Conservation (phyloP, 1,284 basidiomycete genomes). For the Gastroboletus turbinatus region DNA sequence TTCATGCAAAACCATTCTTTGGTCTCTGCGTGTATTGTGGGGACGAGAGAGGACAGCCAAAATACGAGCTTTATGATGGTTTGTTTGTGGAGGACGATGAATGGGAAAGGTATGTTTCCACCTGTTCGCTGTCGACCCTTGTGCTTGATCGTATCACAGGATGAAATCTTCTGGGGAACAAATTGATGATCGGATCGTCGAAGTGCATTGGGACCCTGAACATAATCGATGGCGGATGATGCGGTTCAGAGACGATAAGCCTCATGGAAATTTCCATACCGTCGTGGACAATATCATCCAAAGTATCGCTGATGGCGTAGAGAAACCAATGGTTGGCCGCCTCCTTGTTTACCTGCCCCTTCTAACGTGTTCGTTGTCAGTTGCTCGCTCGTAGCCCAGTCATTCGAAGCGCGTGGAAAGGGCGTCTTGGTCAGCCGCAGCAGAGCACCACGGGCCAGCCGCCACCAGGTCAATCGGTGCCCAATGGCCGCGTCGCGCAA, state of each 20-base stretch:
- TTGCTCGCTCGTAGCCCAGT: constrained; percentile 57
- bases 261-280: constrained; percentile 79
- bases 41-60: constrained; percentile 52
- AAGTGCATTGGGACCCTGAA: constrained; percentile 84
- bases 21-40: constrained; percentile 80
- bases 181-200: constrained; percentile 90
- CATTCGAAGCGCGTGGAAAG: constrained; percentile 72
- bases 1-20: constrained; percentile 84
- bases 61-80: constrained; percentile 86
- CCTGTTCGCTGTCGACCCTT: not conserved
- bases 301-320: constrained; percentile 89
- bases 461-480: constrained; percentile 13
- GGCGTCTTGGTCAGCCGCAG: constrained; percentile 34
- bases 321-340: constrained; percentile 72
- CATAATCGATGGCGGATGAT: constrained; percentile 80
- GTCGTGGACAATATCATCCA: constrained; percentile 85
- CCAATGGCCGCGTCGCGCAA: constrained; percentile 25
- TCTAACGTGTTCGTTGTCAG: constrained; percentile 38
- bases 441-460: constrained; percentile 26
- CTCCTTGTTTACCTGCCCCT: not conserved
- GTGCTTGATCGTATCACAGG: constrained; percentile 43
- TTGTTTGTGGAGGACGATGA: constrained; percentile 87
- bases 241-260: constrained; percentile 92
- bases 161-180: constrained; percentile 87
- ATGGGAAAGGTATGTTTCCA: constrained; percentile 83